Evolutionary conservation across 306 rosid species (phyloP).

Genomic region (Acacia crassicarpa): DNA sequence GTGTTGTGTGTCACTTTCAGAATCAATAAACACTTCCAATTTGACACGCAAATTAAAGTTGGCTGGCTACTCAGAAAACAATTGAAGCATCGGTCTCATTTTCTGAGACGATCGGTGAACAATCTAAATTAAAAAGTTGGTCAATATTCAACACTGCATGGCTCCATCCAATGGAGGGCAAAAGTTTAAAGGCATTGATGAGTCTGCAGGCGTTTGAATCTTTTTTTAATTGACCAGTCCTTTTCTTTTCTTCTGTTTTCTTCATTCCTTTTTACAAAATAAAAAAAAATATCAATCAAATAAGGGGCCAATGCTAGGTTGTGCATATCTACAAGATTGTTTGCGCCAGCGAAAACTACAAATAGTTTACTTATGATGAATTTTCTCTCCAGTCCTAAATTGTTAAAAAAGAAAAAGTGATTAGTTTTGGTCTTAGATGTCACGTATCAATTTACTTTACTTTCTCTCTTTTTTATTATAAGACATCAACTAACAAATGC

Average conservation of each 20-base stretch:
- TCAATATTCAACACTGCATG: neutral
- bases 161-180: neutral
- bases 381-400: no score
- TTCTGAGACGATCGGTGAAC: slow-evolving; percentile 26
- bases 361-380: no score
- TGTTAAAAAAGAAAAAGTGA: no score
- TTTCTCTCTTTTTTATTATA: no score
- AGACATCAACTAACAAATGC: no score
- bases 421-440: no score
- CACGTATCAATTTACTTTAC: no score
- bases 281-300: no score
- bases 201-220: neutral
- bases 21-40: neutral
- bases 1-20: neutral
- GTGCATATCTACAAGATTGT: no score
- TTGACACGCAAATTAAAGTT: neutral
- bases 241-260: neutral
- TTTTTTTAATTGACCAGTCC: neutral
- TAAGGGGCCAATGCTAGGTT: no score
- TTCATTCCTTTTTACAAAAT: neutral
- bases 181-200: neutral
- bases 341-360: neutral
- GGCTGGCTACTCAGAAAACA: slow-evolving; percentile 16
- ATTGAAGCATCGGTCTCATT: slow-evolving; percentile 32
- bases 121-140: neutral